phyloP scores from a whole-genome alignment of 805 yeast species.

The Hanseniaspora lindneri region DNA sequence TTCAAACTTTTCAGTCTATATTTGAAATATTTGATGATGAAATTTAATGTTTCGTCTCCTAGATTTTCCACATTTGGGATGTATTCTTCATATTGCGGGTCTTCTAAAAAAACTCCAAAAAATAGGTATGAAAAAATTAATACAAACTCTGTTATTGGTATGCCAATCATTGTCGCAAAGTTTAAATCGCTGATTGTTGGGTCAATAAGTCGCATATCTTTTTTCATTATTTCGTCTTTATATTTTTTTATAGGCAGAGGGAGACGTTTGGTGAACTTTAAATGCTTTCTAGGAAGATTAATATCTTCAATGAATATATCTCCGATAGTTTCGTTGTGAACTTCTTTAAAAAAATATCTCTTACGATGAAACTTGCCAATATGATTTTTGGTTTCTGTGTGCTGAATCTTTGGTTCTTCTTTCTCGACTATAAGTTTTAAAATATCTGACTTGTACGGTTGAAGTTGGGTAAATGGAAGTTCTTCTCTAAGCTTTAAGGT shows the following conservation, averaged over 20 bases:
- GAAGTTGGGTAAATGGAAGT: conserved; percentile 4
- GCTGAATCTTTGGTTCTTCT: neutral
- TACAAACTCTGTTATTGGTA: neutral
- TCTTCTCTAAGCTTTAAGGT: conserved; percentile 11
- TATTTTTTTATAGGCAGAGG: neutral
- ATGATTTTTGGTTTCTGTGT: neutral
- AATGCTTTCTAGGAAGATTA: neutral
- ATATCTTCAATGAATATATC: conserved; percentile 2
- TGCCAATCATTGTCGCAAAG: neutral
- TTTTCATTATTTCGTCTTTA: neutral
- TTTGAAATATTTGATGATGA: conserved; percentile 8
- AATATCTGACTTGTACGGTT: conserved; percentile 2
- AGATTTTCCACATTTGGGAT: neutral
- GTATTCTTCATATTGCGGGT: neutral
- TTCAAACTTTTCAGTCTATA: neutral
- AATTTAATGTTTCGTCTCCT: neutral
- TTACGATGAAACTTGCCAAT: neutral
- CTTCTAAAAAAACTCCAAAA: conserved; percentile 5
- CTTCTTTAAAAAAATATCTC: neutral
- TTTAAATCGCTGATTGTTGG: conserved; percentile 4
- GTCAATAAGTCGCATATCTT: neutral
- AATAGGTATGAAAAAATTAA: neutral
- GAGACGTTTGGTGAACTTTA: neutral
- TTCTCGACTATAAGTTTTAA: neutral
- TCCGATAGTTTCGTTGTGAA: conserved; percentile 13